Evolutionary conservation across 2,329 filamentous ascomycete species (phyloP), one percentile per base, ranked within the genome.

Genomic region (Fusarium setosum): DNA sequence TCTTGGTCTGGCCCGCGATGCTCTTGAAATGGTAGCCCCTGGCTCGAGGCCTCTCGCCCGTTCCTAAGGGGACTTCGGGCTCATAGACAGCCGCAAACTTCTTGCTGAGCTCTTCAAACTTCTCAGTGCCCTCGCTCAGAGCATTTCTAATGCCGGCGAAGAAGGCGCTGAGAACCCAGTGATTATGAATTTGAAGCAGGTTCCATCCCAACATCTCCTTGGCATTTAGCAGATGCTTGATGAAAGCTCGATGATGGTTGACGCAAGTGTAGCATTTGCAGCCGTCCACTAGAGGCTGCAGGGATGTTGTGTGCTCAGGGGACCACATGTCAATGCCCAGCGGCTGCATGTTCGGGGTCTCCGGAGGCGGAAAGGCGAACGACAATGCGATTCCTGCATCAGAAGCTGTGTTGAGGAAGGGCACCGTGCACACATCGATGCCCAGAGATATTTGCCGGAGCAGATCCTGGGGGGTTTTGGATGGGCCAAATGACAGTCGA

Each of bases 181-280:
- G 90, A 75, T 99, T 99, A 80, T 99, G 96, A 4, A 97, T 85
- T 76, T 98, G 95, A 8, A 99, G 83, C 8, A 99, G 84, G 0
- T 91, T 92, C 96, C 96, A 99, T 21, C 91, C 95, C 5, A 97
- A 88, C 96, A 99, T 98, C 78, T 99, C 96, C 74, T 94, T 96
- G 1, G 96, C 94, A 44, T 88, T 85, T 6, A 99, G 86, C 1
- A 98, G 84, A 76, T 99, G 96, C 67, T 94, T 91, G 32, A 99
- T 74, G 77, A 92, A 99, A 0, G 96, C 95, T 48, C 90, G 84
- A 77, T 97, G 93, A 76, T 98, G 95, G 17, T 86, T 86, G 3
- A 83, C 87, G 82, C 96, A 99, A 20, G 93, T 83, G 76, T 97
- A 95, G 83, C 96, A 99, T 49, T 79, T 70, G 76, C 96, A 99